phyloP scores from a whole-genome alignment of 257 asterid genomes.

The Euphrasia confusa region DNA sequence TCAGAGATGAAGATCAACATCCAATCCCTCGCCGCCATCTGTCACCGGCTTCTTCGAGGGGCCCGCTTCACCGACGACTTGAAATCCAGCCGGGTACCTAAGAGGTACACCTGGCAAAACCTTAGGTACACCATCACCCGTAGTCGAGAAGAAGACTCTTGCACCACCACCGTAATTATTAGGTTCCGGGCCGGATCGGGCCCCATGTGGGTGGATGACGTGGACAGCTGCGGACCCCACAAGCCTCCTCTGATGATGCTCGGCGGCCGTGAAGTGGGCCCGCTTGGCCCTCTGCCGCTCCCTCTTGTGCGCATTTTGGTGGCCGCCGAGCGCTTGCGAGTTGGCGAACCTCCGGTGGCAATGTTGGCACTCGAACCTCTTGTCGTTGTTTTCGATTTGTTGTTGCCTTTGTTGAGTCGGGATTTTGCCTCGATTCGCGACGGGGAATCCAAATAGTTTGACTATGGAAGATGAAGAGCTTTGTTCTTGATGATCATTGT shows the following conservation, averaged over 20 bases:
- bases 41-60: conserved; percentile 23
- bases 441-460: conserved; percentile 59
- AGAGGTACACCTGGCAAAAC: conserved; percentile 60
- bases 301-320: conserved; percentile 86
- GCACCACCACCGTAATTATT: conserved; percentile 25
- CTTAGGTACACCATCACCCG: conserved; percentile 27
- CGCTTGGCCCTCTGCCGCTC: conserved; percentile 60
- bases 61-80: conserved; percentile 27
- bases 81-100: conserved; percentile 30
- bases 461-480: conserved; percentile 26
- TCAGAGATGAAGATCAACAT: conserved; percentile 72
- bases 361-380: conserved; percentile 60
- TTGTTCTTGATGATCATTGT: conserved; percentile 26
- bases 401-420: conserved; percentile 4
- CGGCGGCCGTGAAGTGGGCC: conserved; percentile 32
- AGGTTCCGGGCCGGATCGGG: conserved; percentile 25
- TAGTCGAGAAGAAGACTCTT: conserved; percentile 27
- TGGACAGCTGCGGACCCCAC: conserved; percentile 28
- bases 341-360: conserved; percentile 52
- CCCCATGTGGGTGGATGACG: conserved; percentile 40
- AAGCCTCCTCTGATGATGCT: conserved; percentile 26
- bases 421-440: conserved; percentile 22
- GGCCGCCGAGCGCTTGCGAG: conserved; percentile 83
- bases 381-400: conserved; percentile 20
- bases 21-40: conserved; percentile 45